Conservation (phyloP, 306 rosid genomes). For the Castanea crenata region DNA sequence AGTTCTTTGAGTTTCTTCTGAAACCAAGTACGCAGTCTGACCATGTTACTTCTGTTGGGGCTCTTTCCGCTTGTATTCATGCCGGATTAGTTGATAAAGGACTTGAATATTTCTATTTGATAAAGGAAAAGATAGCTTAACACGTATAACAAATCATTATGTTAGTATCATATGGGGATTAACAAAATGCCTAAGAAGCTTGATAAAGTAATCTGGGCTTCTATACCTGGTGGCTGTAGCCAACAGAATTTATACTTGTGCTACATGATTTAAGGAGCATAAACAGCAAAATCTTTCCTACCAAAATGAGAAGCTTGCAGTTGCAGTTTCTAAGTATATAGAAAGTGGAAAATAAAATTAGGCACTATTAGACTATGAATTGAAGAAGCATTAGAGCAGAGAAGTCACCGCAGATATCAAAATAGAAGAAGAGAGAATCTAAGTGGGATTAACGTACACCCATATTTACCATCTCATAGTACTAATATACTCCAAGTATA, state of each 20-base stretch:
- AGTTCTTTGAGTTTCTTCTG: constrained; percentile 49
- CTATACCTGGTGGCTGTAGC: constrained; percentile 61
- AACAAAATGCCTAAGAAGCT: constrained; percentile 59
- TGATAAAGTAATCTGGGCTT: constrained; percentile 63
- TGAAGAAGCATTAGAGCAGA: too few relatives aligned
- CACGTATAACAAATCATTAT: constrained; percentile 55
- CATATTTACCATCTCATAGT: too few relatives aligned
- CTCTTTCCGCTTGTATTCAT: constrained; percentile 68
- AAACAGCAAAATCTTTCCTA: constrained; percentile 37
- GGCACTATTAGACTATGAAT: too few relatives aligned
- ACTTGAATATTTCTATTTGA: constrained; percentile 53
- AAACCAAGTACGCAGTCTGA: too few relatives aligned
- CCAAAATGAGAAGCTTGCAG: constrained; percentile 75
- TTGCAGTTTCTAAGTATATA: constrained; percentile 12
- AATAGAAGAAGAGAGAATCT: too few relatives aligned
- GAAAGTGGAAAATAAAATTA: too few relatives aligned
- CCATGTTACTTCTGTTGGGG: constrained; percentile 23
- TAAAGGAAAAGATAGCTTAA: too few relatives aligned
- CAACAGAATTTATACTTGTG: constrained; percentile 57
- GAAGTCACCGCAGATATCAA: too few relatives aligned
- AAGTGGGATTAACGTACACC: too few relatives aligned
- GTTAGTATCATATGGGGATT: constrained; percentile 44
- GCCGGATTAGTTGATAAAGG: constrained; percentile 66
- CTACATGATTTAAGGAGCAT: constrained; percentile 33
- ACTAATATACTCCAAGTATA: too few relatives aligned